These are phyloP conservation scores for Clitopilus hobsonii DNA, from an alignment of 768 basidiomycete species.

Conservation along the genomic window DNA sequence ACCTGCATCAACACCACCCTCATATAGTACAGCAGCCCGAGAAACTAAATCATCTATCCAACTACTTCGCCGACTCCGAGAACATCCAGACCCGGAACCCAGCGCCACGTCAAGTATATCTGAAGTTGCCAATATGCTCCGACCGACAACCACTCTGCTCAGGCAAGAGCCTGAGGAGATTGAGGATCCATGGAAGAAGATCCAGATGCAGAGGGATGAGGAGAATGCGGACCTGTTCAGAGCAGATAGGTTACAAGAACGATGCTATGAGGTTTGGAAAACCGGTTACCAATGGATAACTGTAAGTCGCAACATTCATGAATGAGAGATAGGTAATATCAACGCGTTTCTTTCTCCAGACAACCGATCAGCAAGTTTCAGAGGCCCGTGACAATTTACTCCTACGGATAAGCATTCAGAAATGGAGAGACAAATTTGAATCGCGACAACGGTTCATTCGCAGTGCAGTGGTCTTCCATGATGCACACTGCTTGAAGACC, in stretches of 20 bases:
- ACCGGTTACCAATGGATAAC: slow-evolving; percentile 68
- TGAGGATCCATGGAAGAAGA: slow-evolving; percentile 74
- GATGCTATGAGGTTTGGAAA: slow-evolving; percentile 74
- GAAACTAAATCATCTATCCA: slow-evolving; percentile 9
- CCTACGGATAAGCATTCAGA: slow-evolving; percentile 51
- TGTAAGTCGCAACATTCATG: too few species aligned
- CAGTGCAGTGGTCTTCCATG: slow-evolving; percentile 38
- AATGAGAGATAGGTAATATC: too few species aligned
- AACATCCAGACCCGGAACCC: slow-evolving; percentile 1
- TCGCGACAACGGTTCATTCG: slow-evolving; percentile 32
- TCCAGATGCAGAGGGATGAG: slow-evolving; percentile 66
- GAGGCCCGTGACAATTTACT: slow-evolving; percentile 66
- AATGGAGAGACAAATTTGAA: slow-evolving; percentile 49
- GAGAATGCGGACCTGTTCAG: slow-evolving; percentile 67
- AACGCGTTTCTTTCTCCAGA: slow-evolving; percentile 36
- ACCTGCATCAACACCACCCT: slow-evolving; percentile 40
- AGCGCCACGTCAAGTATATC: slow-evolving; percentile 6
- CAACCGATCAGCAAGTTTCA: slow-evolving; percentile 63
- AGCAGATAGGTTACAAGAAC: slow-evolving; percentile 56
- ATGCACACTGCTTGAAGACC: slow-evolving; percentile 37
- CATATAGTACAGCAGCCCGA: slow-evolving; percentile 40
- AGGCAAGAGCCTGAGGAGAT: slow-evolving; percentile 39
- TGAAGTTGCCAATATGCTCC: slow-evolving; percentile 4
- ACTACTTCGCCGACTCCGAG: slow-evolving; percentile 6
- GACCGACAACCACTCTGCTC: slow-evolving; percentile 19